Percentiles rank a stretch among this genome's conserved stretches.
phyloP scores from a whole-genome alignment of 495 filamentous ascomycete species.

The Neurospora cerealis region DNA sequence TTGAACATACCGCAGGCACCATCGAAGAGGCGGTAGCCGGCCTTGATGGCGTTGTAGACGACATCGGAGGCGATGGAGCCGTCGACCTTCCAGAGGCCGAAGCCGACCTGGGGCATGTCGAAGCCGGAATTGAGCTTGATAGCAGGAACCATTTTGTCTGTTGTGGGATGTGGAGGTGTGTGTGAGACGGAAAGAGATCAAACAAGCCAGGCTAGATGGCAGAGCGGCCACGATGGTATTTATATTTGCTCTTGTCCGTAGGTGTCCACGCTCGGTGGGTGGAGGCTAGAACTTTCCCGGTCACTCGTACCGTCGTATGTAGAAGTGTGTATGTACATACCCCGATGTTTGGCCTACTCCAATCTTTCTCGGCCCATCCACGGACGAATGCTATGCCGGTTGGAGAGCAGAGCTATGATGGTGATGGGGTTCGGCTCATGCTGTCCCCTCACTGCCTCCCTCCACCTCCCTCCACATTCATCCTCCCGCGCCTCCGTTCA shows the following conservation, averaged over 20 bases:
- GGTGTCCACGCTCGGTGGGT: slow-evolving; percentile 6
- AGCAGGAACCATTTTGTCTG: slow-evolving; percentile 35
- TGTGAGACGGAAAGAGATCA: slow-evolving; percentile 7
- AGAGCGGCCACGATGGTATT: slow-evolving; percentile 14
- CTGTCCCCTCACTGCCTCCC: slow-evolving; percentile 4
- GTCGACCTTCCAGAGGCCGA: slow-evolving; percentile 80
- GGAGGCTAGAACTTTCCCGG: slow-evolving; percentile 5
- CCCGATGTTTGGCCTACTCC: not conserved
- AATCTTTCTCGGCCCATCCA: not conserved
- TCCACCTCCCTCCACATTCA: not conserved
- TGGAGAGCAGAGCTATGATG: not conserved
- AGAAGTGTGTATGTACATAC: not conserved
- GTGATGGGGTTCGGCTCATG: not conserved
- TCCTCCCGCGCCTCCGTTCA: slow-evolving; percentile 3
- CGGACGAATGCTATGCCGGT: not conserved
- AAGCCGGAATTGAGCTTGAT: slow-evolving; percentile 74
- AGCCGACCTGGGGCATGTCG: slow-evolving; percentile 81
- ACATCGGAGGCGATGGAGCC: slow-evolving; percentile 66
- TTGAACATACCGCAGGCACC: slow-evolving; percentile 64
- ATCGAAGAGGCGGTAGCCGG: slow-evolving; percentile 78
- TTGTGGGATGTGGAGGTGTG: not conserved
- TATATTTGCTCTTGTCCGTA: slow-evolving; percentile 13
- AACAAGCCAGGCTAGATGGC: not conserved
- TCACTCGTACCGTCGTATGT: not conserved
- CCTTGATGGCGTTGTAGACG: slow-evolving; percentile 84